phyloP scores from a whole-genome alignment of 345 rosid genomes.

The Excoecaria agallocha region DNA sequence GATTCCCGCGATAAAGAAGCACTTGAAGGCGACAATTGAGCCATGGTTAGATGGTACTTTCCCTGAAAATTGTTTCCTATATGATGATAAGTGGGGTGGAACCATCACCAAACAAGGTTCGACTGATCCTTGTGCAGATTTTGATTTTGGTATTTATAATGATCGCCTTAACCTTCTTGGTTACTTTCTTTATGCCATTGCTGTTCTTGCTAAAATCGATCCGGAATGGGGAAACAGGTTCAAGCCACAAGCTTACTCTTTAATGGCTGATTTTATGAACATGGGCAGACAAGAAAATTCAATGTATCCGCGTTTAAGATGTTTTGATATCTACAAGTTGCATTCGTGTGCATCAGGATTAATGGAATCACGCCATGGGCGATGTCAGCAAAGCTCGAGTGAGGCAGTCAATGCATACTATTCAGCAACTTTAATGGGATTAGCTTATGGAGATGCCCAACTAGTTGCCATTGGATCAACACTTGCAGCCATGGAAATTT shows the following conservation, averaged over 20 bases:
- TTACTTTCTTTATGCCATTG: slow-evolving; percentile 81
- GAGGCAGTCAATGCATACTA: slow-evolving; percentile 93
- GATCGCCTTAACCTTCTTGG: slow-evolving; percentile 87
- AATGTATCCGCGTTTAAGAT: slow-evolving; percentile 66
- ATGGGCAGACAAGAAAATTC: slow-evolving; percentile 51
- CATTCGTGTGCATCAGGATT: slow-evolving; percentile 98
- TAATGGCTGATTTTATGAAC: slow-evolving; percentile 82
- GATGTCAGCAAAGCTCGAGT: slow-evolving; percentile 89
- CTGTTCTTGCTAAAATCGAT: slow-evolving; percentile 81
- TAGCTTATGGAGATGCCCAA: slow-evolving; percentile 87
- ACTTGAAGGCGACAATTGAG: slow-evolving; percentile 67
- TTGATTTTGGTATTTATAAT: slow-evolving; percentile 75
- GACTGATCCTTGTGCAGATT: slow-evolving; percentile 65
- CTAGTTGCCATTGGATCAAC: slow-evolving; percentile 63
- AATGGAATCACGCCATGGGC: slow-evolving; percentile 76
- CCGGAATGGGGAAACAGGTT: slow-evolving; percentile 82
- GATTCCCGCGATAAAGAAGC: slow-evolving; percentile 56
- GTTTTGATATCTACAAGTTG: slow-evolving; percentile 82
- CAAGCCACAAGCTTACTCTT: slow-evolving; percentile 70
- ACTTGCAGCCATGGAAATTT: slow-evolving; percentile 77
- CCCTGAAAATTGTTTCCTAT: slow-evolving; percentile 64
- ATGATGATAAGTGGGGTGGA: slow-evolving; percentile 89
- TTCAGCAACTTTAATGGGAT: slow-evolving; percentile 83
- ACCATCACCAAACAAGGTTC: slow-evolving; percentile 68
- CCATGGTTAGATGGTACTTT: slow-evolving; percentile 89